Conservation (phyloP, 306 rosid genomes). For the Cucurbita maxima region DNA sequence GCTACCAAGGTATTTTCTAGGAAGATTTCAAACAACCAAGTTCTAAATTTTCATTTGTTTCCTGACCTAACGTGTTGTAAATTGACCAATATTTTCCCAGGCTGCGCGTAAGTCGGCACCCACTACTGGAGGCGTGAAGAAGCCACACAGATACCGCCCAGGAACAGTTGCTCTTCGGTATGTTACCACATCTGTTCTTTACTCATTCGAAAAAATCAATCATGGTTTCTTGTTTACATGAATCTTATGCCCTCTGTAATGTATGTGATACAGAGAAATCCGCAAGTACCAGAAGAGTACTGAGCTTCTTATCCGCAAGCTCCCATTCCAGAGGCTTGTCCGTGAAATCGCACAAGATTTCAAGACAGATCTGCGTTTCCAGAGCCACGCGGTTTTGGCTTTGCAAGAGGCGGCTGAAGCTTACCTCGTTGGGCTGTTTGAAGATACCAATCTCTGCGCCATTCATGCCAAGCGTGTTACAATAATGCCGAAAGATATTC, state of each 20-base stretch:
- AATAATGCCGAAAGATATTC: slow-evolving; percentile 3
- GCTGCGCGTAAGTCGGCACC: slow-evolving; percentile 42
- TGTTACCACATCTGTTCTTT: neutral
- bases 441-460: slow-evolving; percentile 31
- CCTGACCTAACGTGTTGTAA: neutral
- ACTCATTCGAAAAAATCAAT: neutral
- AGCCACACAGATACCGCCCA: slow-evolving; percentile 39
- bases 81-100: slow-evolving; percentile 1
- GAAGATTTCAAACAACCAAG: neutral
- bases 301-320: slow-evolving; percentile 24
- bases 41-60: neutral
- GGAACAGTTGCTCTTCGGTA: slow-evolving; percentile 15
- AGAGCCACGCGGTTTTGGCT: slow-evolving; percentile 29
- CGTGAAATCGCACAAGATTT: slow-evolving; percentile 15
- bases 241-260: neutral
- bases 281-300: slow-evolving; percentile 36
- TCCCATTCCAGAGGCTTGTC: slow-evolving; percentile 9
- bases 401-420: slow-evolving; percentile 40
- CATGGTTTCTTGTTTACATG: neutral
- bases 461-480: slow-evolving; percentile 17
- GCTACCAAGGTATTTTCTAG: slow-evolving; percentile 17
- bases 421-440: slow-evolving; percentile 28
- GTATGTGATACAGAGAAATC: slow-evolving; percentile 10
- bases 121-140: slow-evolving; percentile 41
- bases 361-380: slow-evolving; percentile 31